Conservation (phyloP, 345 rosid genomes). For the Hibiscus trionum region DNA sequence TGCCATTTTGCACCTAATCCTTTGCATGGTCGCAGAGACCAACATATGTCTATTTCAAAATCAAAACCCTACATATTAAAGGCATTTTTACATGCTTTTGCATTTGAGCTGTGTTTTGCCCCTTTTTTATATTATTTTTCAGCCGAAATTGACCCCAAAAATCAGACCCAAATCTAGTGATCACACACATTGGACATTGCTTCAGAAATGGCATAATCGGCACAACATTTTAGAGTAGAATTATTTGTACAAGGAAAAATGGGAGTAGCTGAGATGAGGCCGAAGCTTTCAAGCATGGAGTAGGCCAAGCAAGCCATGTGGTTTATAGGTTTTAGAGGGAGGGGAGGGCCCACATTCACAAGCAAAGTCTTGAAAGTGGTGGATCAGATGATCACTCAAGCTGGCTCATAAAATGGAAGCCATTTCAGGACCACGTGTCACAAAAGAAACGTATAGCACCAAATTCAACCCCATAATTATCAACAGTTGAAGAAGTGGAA, state of each 20-base stretch:
- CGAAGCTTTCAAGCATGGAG: not conserved
- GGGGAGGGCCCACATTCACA: no score
- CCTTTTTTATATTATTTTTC: not conserved
- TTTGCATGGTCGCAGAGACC: not conserved
- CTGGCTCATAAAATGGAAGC: no score
- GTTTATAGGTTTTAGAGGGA: no score
- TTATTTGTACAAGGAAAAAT: not conserved
- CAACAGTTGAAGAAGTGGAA: no score
- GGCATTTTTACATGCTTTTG: not conserved
- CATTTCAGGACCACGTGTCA: no score
- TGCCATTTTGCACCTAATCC: not conserved
- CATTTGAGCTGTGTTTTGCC: not conserved
- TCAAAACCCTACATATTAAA: not conserved
- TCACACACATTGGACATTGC: not conserved
- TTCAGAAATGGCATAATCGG: not conserved
- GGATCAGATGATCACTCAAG: no score
- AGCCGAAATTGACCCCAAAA: not conserved
- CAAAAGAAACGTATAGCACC: no score
- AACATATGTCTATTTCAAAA: not conserved
- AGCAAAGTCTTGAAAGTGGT: no score
- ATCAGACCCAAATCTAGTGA: not conserved
- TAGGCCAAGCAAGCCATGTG: no score
- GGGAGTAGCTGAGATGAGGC: not conserved
- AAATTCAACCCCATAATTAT: no score
- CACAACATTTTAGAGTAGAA: not conserved